phyloP scores from a whole-genome alignment of 148 eudicot genomes.

The Beta vulgaris region DNA sequence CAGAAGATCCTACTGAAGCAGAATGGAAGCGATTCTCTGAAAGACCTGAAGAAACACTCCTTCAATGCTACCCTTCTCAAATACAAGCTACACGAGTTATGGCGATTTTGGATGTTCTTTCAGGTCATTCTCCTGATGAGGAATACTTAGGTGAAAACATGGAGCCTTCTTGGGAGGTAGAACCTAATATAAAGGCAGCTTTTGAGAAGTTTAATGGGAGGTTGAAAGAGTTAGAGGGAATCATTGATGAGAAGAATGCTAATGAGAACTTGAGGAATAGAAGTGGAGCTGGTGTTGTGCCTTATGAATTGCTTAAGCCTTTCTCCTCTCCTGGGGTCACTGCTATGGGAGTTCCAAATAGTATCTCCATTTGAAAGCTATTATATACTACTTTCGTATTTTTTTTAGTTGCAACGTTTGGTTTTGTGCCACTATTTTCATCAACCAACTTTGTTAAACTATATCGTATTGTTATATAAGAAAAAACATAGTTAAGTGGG shows the following conservation, averaged over 20 bases:
- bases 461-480: too few species aligned
- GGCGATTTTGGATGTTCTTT: constrained; percentile 58
- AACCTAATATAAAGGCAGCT: constrained; percentile 46
- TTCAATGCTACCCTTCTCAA: constrained; percentile 56
- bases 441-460: too few species aligned
- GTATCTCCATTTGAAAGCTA: constrained; percentile 61
- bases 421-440: too few species aligned
- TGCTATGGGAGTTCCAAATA: constrained; percentile 60
- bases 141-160: constrained; percentile 55
- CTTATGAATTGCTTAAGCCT: constrained; percentile 70
- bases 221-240: constrained; percentile 52
- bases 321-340: constrained; percentile 61
- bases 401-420: too few species aligned
- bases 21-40: constrained; percentile 36
- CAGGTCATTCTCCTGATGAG: constrained; percentile 60
- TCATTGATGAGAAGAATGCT: constrained; percentile 54
- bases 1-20: constrained; percentile 43
- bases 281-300: constrained; percentile 67
- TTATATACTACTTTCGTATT: too few species aligned
- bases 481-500: too few species aligned
- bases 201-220: constrained; percentile 49
- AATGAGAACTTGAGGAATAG: constrained; percentile 47
- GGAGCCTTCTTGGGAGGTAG: constrained; percentile 42
- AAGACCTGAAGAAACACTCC: constrained; percentile 40
- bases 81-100: constrained; percentile 55